Evolutionary conservation across 2,329 filamentous ascomycete genomes (phyloP), one percentile per base, ranked within the genome.

Genomic region (Malbranchea zuffiana): DNA sequence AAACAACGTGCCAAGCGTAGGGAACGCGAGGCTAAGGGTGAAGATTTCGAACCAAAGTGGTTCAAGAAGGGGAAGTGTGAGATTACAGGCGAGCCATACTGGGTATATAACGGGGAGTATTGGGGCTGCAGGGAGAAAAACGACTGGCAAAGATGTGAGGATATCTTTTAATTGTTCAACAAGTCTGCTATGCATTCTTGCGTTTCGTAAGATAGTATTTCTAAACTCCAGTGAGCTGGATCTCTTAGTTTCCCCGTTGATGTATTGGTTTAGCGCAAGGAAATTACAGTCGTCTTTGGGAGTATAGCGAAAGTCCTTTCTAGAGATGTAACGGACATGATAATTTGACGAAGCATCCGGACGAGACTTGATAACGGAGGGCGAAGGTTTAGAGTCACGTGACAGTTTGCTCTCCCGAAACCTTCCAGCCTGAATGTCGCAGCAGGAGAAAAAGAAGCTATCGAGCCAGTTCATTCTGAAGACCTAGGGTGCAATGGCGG

Each of bases 81-180:
- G 25, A 66, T 82, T 12, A 95, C 88, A 3, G 87, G 90, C 1
- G 85, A 94, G 61, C 72, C 80, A 46, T 94, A 81, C 61, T 98
- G 90, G 90, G 70, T 78, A 48, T 92, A 88, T 52, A 92, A 78
- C 51, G 82, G 81, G 25, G 74, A 82, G 57, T 98, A 98, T 60
- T 98, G 90, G 90, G 69, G 75, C 50, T 76, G 13, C 61, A 69
- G 38, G 75, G 81, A 35, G 68, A 67, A 50, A 67, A 66, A 37
- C 50, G 58, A 55, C 83, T 87, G 86, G 72, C 74, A 44, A 71
- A 75, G 16, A 52, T 86, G 57, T 56, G 84, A 93, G 63, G 78
- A 82, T 49, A 80, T 93, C 40, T 94, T 79, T 54, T 75, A 47
- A 50, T 13, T 11, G 7, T 15, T 8, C 13, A 19, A 32, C 16